Percentiles rank a stretch among this genome's conserved stretches.
Evolutionary conservation across 1,139 yeast species (phyloP).

Genomic region (Geotrichum bryndzae): DNA sequence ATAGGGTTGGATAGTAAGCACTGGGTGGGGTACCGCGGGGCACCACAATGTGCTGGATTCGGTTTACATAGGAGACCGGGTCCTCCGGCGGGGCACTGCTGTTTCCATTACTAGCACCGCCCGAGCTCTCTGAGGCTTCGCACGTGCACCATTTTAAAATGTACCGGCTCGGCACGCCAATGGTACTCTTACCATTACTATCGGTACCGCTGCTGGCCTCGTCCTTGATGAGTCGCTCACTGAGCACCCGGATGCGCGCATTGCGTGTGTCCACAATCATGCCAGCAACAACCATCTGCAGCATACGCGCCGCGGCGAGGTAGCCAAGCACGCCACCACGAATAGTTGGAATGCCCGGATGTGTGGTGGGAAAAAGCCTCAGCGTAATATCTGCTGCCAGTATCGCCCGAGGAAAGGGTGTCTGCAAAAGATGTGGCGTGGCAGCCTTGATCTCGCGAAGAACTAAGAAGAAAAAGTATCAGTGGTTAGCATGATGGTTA

Average conservation of each 20-base stretch:
- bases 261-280: constrained; percentile 15
- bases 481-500: background rate
- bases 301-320: constrained; percentile 10
- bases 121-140: constrained; percentile 14
- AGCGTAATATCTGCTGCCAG: constrained; percentile 10
- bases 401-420: constrained; percentile 2
- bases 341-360: constrained; percentile 12
- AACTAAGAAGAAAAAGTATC: background rate
- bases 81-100: background rate
- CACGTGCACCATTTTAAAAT: background rate
- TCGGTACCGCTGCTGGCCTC: constrained; percentile 2
- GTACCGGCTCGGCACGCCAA: background rate
- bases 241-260: constrained; percentile 11
- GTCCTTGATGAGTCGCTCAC: constrained; percentile 9
- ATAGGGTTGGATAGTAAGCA: background rate
- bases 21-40: background rate
- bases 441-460: constrained; percentile 7
- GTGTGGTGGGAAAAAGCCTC: constrained; percentile 11
- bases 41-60: background rate
- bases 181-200: background rate
- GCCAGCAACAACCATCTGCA: constrained; percentile 15
- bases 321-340: constrained; percentile 15
- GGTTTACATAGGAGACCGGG: background rate
- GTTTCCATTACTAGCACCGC: constrained; percentile 22
- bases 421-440: constrained; percentile 13